Evolutionary conservation across 257 asterid species (phyloP), one percentile per base, ranked within the genome.

Genomic region (Voacanga thouarsii): DNA sequence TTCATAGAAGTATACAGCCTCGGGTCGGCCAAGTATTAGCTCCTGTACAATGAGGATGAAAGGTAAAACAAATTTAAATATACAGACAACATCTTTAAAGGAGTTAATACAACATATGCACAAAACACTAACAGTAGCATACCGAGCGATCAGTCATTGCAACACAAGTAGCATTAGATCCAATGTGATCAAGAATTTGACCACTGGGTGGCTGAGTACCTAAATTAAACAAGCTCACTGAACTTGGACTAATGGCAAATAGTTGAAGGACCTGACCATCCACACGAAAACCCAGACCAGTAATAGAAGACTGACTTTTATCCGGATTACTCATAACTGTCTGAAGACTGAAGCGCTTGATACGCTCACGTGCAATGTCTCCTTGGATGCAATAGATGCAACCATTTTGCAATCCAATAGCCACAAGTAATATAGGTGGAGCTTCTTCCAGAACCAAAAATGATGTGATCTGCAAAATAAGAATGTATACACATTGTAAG

Each of bases 311-410:
- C 53, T 75, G 85, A 12, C 69, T 73, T 80, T 87, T 87, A 60
- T 82, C 87, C 2, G 90, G 85, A 51, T 83, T 89, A 79, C 80
- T 78, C 28, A 61, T 78, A 74, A 86, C 88, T 71, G 89, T 94
- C 89, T 89, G 96, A 80, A 95, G 96, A 87, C 83, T 93, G 82
- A 90, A 95, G 78, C 98, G 96, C 77, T 91, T 90, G 77, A 95
- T 95, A 19, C 98, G 91, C 81, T 95, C 99, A n/a, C 99, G 98
- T 49, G 98, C 97, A 83, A 95, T 81, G 80, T 95, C 99, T 12
- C 99, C 99, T 88, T 90, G 98, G 82, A 93, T 95, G 88, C 99
- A 95, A 83, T 95, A 95, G 80, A 95, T 89, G 83, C 85, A 86
- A 71, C 99, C 98, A 69, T 91, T 95, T 77, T 89, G 97, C 82